These are phyloP conservation scores for Penicillium cinerascens DNA, from an alignment of 495 filamentous ascomycete species.

Conservation along the genomic window DNA sequence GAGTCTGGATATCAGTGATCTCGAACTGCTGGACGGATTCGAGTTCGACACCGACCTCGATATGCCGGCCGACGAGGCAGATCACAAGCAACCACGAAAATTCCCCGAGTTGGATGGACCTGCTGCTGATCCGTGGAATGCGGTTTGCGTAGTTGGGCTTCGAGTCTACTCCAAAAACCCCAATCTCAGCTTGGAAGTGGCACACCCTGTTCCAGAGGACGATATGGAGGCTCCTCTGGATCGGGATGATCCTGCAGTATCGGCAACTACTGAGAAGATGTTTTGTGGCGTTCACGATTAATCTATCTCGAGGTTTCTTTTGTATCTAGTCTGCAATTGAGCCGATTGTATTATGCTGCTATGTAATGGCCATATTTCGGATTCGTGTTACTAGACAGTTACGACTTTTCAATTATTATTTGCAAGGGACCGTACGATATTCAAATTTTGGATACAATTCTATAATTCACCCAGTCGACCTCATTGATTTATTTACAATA, in stretches of 20 bases:
- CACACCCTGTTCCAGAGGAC: conserved; percentile 50
- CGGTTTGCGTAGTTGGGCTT: conserved; percentile 74
- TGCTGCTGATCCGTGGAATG: conserved; percentile 71
- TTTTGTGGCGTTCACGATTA: conserved; percentile 15
- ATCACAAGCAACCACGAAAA: conserved; percentile 2
- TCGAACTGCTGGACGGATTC: conserved; percentile 40
- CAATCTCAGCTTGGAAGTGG: conserved; percentile 50
- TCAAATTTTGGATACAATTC: no score
- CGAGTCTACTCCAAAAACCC: conserved; percentile 66
- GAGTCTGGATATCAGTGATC: conserved; percentile 20
- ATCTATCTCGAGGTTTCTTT: neutral
- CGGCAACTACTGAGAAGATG: conserved; percentile 33
- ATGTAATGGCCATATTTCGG: neutral
- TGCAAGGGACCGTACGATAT: no score
- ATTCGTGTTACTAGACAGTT: no score
- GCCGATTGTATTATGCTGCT: no score
- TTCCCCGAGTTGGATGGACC: conserved; percentile 3
- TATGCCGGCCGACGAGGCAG: conserved; percentile 37
- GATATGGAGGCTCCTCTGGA: conserved; percentile 49
- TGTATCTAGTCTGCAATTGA: neutral
- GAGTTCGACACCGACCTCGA: conserved; percentile 49
- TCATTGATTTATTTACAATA: no score
- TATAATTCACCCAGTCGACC: no score
- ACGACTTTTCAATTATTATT: no score
- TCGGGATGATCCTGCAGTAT: conserved; percentile 51